Evolutionary conservation across 2,329 filamentous ascomycete genomes (phyloP).

Genomic region (Zymoseptoria passerinii): DNA sequence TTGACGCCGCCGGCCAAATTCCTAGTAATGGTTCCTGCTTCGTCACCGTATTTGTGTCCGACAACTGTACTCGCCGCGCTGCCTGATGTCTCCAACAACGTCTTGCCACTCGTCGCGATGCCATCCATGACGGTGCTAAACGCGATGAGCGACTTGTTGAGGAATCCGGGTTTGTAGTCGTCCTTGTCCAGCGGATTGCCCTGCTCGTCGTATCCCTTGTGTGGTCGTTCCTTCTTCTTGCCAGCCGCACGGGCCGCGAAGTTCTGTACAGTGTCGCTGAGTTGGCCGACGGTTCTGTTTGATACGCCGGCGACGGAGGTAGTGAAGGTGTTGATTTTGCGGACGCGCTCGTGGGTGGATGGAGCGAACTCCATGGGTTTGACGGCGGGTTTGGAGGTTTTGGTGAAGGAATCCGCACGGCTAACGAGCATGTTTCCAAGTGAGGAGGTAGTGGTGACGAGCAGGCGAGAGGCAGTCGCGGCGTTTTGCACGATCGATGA

Average conservation of each 20-base stretch:
- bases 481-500: constrained; percentile 81
- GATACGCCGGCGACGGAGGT: constrained; percentile 69
- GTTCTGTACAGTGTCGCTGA: constrained; percentile 80
- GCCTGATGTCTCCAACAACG: constrained; percentile 64
- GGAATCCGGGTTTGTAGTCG: constrained; percentile 75
- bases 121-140: constrained; percentile 93
- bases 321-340: constrained; percentile 84
- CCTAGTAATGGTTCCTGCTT: constrained; percentile 70
- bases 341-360: constrained; percentile 72
- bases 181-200: constrained; percentile 48
- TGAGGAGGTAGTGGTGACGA: constrained; percentile 78
- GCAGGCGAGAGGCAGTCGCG: constrained; percentile 77
- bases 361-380: constrained; percentile 85
- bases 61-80: constrained; percentile 78
- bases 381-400: constrained; percentile 65
- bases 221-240: constrained; percentile 46
- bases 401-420: constrained; percentile 72
- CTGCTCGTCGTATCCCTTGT: constrained; percentile 60
- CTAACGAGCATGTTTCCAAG: constrained; percentile 68
- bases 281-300: constrained; percentile 76
- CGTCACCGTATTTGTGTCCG: constrained; percentile 76
- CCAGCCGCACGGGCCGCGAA: constrained; percentile 67
- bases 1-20: constrained; percentile 79
- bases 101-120: constrained; percentile 77
- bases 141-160: constrained; percentile 95